These are phyloP conservation scores for Paracoccidioides lutzii DNA, from an alignment of 2,329 filamentous ascomycete genomes.

Conservation along the genomic window DNA sequence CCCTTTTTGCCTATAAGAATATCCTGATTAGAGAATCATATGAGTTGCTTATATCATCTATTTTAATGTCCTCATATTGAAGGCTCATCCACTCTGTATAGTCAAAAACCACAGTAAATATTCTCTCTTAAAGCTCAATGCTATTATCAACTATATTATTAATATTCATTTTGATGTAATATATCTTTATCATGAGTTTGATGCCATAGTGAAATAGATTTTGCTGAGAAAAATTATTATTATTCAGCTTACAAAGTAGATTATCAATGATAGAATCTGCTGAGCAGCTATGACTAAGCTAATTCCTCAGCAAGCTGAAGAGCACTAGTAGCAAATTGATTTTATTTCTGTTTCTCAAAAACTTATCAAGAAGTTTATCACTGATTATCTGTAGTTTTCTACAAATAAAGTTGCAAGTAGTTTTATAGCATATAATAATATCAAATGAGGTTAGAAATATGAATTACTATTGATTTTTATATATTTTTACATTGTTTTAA, in stretches of 20 bases:
- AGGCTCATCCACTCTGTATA: background rate
- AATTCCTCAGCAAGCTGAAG: background rate
- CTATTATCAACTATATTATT: conserved; percentile 5
- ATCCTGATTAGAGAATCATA: background rate
- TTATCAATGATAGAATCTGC: conserved; percentile 1
- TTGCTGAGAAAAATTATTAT: conserved; percentile 3
- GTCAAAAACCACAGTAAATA: conserved; percentile 4
- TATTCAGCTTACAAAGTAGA: background rate
- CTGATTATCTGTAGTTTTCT: background rate
- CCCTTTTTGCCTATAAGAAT: background rate
- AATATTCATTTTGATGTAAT: conserved; percentile 1
- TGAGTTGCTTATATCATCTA: conserved; percentile 1
- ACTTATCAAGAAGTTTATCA: conserved; percentile 1
- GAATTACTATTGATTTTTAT: background rate
- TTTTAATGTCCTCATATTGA: background rate
- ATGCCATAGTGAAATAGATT: conserved; percentile 2
- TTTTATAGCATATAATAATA: background rate
- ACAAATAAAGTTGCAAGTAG: conserved; percentile 1
- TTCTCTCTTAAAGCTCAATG: conserved; percentile 3
- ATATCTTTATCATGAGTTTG: conserved; percentile 4
- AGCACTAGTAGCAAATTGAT: conserved; percentile 4
- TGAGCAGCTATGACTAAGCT: conserved; percentile 1
- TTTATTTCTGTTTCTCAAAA: background rate
- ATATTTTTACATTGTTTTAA: background rate
- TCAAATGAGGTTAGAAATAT: background rate